Evolutionary conservation across 768 basidiomycete genomes (phyloP).

Genomic region (Tylopilus vinaceipallidus): DNA sequence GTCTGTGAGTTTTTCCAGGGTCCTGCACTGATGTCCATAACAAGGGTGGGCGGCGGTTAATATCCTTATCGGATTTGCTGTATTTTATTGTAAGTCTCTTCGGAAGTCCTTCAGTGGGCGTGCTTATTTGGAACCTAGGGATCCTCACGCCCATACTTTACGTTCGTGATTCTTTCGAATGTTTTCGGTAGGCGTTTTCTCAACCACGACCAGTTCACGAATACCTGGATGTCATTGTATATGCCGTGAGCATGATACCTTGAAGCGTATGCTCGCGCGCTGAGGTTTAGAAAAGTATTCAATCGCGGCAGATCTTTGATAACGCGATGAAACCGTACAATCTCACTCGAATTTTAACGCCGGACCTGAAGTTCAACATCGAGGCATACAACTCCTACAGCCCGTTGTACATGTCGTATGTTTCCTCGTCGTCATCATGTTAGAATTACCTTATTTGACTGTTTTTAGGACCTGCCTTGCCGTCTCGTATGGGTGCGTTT

Average conservation of each 20-base stretch:
- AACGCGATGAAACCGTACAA: constrained; percentile 58
- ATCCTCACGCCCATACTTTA: constrained; percentile 35
- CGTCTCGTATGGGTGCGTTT: constrained; percentile 31
- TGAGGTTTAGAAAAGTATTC: constrained; percentile 40
- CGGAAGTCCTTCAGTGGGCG: neutral
- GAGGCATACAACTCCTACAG: constrained; percentile 53
- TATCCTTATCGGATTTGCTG: constrained; percentile 59
- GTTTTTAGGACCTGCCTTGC: constrained; percentile 24
- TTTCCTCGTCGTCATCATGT: constrained; percentile 5
- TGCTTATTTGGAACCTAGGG: constrained; percentile 19
- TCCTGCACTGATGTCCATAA: neutral
- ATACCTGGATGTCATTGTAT: constrained; percentile 56
- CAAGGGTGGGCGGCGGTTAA: constrained; percentile 77
- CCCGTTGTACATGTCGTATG: constrained; percentile 55
- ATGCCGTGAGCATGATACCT: constrained; percentile 46
- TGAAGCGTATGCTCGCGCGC: neutral
- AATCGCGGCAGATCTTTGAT: constrained; percentile 61
- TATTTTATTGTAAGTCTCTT: constrained; percentile 48
- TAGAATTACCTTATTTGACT: constrained; percentile 3
- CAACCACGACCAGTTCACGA: constrained; percentile 46
- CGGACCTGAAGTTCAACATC: constrained; percentile 52
- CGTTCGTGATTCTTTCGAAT: constrained; percentile 51
- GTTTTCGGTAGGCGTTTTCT: constrained; percentile 13
- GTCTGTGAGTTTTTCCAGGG: neutral
- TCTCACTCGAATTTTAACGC: constrained; percentile 52